These are phyloP conservation scores for Ophiocordyceps unilateralis DNA, from an alignment of 2,329 filamentous ascomycete genomes.

Conservation along the genomic window DNA sequence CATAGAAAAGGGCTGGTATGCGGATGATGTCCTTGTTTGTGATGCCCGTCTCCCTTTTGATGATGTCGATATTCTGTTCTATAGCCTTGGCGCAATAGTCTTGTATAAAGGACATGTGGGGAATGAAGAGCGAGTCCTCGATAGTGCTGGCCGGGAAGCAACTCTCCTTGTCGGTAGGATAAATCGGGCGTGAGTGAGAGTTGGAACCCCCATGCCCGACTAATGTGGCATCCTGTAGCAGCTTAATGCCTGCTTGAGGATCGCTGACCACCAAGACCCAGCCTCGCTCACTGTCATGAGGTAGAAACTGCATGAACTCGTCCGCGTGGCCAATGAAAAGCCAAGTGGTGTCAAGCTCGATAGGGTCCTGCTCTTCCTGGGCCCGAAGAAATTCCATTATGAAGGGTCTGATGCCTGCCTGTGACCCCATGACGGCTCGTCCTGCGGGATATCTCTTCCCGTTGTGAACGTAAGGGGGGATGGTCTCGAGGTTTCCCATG, in stretches of 20 bases:
- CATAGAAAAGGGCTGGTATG: background rate
- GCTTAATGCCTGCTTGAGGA: slow-evolving; percentile 7
- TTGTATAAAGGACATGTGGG: background rate
- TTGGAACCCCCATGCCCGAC: slow-evolving; percentile 9
- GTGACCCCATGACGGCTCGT: slow-evolving; percentile 7
- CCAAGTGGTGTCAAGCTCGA: slow-evolving; percentile 14
- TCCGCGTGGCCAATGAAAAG: slow-evolving; percentile 11
- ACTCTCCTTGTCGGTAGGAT: background rate
- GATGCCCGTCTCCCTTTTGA: background rate
- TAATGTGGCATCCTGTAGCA: slow-evolving; percentile 7
- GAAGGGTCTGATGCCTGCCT: background rate
- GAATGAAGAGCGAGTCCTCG: background rate
- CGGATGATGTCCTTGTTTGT: background rate
- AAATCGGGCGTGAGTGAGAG: background rate
- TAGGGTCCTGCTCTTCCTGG: slow-evolving; percentile 16
- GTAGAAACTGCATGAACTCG: slow-evolving; percentile 13
- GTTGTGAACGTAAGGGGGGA: slow-evolving; percentile 13
- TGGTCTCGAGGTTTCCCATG: slow-evolving; percentile 19
- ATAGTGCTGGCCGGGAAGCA: background rate
- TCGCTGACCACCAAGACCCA: slow-evolving; percentile 10
- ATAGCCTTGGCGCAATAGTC: background rate
- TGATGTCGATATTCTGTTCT: background rate
- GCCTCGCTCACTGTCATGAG: slow-evolving; percentile 8
- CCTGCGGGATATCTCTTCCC: slow-evolving; percentile 8
- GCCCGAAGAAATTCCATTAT: slow-evolving; percentile 9